Base-by-base conservation (phyloP, 2,329 filamentous ascomycete species). In the Stagonosporopsis tanaceti region DNA sequence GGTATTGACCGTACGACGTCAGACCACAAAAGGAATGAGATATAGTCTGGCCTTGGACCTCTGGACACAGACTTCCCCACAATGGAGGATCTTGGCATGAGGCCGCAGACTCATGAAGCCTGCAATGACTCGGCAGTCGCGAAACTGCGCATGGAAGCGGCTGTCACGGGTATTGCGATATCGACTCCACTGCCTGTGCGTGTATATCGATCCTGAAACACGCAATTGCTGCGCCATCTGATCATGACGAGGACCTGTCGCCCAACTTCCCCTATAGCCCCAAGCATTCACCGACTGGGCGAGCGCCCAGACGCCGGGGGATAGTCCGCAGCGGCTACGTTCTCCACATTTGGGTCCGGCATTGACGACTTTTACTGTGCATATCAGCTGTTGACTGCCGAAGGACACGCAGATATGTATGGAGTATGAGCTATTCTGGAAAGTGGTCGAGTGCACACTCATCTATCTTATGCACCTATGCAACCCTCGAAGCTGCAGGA, bases 341-440 rank as follows among this genome's bases (percentile, higher is more conserved):
- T 17, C 51, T 39, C 51, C 44, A 54, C 51, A 12, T 48, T 32
- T n/a, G 39, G 46, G 22, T 27, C 35, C 46, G 45, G 52, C 46
- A 50, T 17, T 28, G 39, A n/a, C 38, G 46, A 28, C 46, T 20
- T 27, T 42, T 42, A 20, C 20, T 20, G 20, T 3, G 20, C 3
- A 22, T 24, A 34, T 32, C 6, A 44, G 20, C 14, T 47, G 28
- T 35, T 24, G 27, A 51, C 37, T 57, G 50, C 45, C 50, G 47
- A 51, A 30, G 12, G 52, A 38, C 48, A 46, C 12, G 17, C 5
- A 40, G 12, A 32, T 32, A 27, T n/a, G 37, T 27, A 30, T 27
- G 27, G 22, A 35, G 40, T 40, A 5, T 11, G 30, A 17, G 15
- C n/a, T n/a, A 40, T 22, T 15, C 47, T 27, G 48, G 44, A 45